These are phyloP conservation scores for Cardamine occulta DNA, from an alignment of 345 rosid species.

Conservation along the genomic window DNA sequence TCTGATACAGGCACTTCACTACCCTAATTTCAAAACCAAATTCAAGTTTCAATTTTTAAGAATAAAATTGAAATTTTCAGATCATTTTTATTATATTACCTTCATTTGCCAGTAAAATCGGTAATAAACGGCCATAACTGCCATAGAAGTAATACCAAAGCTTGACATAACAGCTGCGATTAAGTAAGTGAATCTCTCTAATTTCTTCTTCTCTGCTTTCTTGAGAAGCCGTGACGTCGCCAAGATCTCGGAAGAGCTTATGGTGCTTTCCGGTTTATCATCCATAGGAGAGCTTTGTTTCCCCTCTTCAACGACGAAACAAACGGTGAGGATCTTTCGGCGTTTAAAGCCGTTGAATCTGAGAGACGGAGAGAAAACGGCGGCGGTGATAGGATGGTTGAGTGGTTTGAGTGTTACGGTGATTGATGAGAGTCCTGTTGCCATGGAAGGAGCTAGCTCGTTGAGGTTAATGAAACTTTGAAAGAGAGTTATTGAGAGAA, in stretches of 20 bases:
- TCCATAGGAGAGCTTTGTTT: slow-evolving; percentile 27
- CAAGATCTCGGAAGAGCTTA: slow-evolving; percentile 6
- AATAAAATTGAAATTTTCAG: too few species aligned
- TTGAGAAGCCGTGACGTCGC: slow-evolving; percentile 46
- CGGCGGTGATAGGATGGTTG: slow-evolving; percentile 3
- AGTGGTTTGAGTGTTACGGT: slow-evolving; percentile 30
- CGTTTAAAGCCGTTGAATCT: neutral
- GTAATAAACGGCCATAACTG: slow-evolving; percentile 72
- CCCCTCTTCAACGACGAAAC: slow-evolving; percentile 15
- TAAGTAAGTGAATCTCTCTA: slow-evolving; percentile 70
- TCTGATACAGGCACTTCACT: slow-evolving; percentile 69
- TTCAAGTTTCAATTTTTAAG: neutral
- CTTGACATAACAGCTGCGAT: slow-evolving; percentile 82
- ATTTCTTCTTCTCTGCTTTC: slow-evolving; percentile 57
- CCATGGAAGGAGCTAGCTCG: slow-evolving; percentile 27
- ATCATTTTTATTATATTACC: slow-evolving; percentile 46
- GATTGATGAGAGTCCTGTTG: slow-evolving; percentile 30
- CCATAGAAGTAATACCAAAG: slow-evolving; percentile 74
- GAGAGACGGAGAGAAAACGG: slow-evolving; percentile 21
- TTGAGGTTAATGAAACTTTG: neutral
- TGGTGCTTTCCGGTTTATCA: slow-evolving; percentile 11
- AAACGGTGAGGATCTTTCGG: slow-evolving; percentile 12
- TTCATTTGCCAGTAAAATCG: slow-evolving; percentile 82
- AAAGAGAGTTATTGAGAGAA: neutral
- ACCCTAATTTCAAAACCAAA: slow-evolving; percentile 47